A percentile compares a stretch with the other conserved stretches of the same genome.
Conservation (phyloP, 1,284 basidiomycete species). For the Salmacisia buchloeana region DNA sequence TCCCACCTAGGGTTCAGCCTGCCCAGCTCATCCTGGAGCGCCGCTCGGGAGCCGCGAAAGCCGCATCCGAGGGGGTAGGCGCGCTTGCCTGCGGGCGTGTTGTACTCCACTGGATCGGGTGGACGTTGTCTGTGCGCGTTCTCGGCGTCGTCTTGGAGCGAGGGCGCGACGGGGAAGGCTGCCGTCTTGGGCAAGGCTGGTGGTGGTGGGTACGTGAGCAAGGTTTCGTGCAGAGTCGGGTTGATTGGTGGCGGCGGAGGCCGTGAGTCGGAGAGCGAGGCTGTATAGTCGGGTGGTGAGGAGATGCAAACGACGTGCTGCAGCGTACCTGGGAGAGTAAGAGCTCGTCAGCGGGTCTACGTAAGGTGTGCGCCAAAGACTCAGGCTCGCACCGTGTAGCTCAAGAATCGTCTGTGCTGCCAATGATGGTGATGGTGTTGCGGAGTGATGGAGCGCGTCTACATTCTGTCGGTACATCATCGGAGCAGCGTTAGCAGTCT, state of each 20-base stretch:
- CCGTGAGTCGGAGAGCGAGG: not conserved
- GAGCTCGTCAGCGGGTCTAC: not conserved
- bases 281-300: slow-evolving; percentile 8
- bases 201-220: not conserved
- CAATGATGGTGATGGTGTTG: slow-evolving; percentile 28
- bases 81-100: slow-evolving; percentile 22
- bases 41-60: slow-evolving; percentile 33
- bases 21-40: slow-evolving; percentile 42
- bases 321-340: slow-evolving; percentile 9
- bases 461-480: slow-evolving; percentile 34
- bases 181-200: not conserved
- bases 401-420: slow-evolving; percentile 41
- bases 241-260: not conserved
- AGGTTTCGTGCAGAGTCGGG: not conserved
- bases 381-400: slow-evolving; percentile 39
- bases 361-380: not conserved
- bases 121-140: not conserved
- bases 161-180: not conserved
- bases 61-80: slow-evolving; percentile 37
- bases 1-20: slow-evolving; percentile 44
- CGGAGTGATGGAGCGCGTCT: slow-evolving; percentile 46
- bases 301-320: slow-evolving; percentile 25
- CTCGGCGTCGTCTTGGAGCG: not conserved
- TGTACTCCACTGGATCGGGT: slow-evolving; percentile 9
- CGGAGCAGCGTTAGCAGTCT: not conserved